phyloP scores from a whole-genome alignment of 169 alveolate genomes.

The Cyclospora cayetanensis region DNA sequence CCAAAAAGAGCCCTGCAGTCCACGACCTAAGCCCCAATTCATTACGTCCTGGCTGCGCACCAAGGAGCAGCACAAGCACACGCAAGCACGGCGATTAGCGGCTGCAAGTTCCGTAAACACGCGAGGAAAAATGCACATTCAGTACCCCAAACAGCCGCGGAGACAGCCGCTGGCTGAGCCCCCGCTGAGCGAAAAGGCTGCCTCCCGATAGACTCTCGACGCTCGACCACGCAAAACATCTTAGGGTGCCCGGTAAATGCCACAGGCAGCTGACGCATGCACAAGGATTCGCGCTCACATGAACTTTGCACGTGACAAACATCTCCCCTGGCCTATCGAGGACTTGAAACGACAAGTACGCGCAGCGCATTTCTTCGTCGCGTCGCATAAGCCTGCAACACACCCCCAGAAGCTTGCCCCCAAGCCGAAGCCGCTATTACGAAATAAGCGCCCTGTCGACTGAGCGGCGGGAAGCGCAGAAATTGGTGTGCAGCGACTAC shows the following conservation, averaged over 20 bases:
- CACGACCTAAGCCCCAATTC: conserved; percentile 21
- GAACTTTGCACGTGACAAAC: neutral
- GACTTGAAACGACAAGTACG: neutral
- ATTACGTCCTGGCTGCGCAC: neutral
- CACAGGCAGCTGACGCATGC: no score
- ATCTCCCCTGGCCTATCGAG: neutral
- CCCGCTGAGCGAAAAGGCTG: no score
- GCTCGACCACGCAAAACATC: no score
- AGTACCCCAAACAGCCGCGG: no score
- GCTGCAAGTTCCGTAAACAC: neutral
- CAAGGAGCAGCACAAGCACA: no score
- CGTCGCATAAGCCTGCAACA: neutral
- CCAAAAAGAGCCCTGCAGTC: conserved; percentile 22
- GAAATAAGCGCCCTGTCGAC: neutral
- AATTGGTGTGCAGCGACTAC: no score
- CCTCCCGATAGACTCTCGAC: no score
- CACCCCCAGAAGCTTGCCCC: neutral
- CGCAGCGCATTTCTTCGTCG: neutral
- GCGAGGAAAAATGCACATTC: no score
- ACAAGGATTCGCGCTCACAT: no score
- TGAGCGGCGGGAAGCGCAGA: neutral
- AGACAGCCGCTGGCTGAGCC: no score
- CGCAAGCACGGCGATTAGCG: no score
- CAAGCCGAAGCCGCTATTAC: neutral
- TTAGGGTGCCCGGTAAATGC: no score